phyloP scores from a whole-genome alignment of 805 yeast genomes.

The Candida odintsovae region DNA sequence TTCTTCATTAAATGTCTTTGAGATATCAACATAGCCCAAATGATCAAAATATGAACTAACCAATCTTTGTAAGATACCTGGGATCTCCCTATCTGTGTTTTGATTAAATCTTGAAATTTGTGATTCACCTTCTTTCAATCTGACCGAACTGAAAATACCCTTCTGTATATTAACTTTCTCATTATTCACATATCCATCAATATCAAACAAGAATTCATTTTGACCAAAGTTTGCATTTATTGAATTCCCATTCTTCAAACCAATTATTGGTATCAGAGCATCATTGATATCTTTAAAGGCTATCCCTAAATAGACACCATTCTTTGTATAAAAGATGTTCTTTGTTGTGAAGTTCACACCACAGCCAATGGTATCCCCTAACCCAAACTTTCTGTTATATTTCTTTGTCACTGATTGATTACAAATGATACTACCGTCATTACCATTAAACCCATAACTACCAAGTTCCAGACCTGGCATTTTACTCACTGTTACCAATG shows the following conservation, averaged over 20 bases:
- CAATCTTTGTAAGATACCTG: slow-evolving; percentile 27
- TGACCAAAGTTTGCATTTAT: slow-evolving; percentile 38
- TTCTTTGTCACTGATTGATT: slow-evolving; percentile 34
- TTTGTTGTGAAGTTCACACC: slow-evolving; percentile 68
- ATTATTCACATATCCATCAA: slow-evolving; percentile 43
- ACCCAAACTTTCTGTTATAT: slow-evolving; percentile 41
- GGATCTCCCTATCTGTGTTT: slow-evolving; percentile 17
- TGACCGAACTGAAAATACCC: slow-evolving; percentile 19
- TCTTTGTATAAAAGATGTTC: slow-evolving; percentile 70
- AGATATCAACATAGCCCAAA: slow-evolving; percentile 51
- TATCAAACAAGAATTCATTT: slow-evolving; percentile 57
- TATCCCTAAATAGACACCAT: slow-evolving; percentile 60
- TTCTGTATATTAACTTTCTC: slow-evolving; percentile 35
- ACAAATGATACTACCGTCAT: slow-evolving; percentile 38
- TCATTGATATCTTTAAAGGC: slow-evolving; percentile 43
- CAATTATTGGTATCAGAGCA: slow-evolving; percentile 40
- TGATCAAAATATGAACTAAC: slow-evolving; percentile 49
- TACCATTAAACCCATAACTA: slow-evolving; percentile 50
- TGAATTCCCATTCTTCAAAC: slow-evolving; percentile 33
- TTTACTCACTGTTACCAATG: slow-evolving; percentile 24
- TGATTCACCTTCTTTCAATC: slow-evolving; percentile 3
- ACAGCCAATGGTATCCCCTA: slow-evolving; percentile 71
- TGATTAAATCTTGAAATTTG: slow-evolving; percentile 7
- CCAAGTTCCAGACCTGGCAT: slow-evolving; percentile 43
- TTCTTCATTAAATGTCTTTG: slow-evolving; percentile 46